Evolutionary conservation across 2,329 filamentous ascomycete species (phyloP), one percentile per base, ranked within the genome.

Genomic region (Exserohilum rostratum): DNA sequence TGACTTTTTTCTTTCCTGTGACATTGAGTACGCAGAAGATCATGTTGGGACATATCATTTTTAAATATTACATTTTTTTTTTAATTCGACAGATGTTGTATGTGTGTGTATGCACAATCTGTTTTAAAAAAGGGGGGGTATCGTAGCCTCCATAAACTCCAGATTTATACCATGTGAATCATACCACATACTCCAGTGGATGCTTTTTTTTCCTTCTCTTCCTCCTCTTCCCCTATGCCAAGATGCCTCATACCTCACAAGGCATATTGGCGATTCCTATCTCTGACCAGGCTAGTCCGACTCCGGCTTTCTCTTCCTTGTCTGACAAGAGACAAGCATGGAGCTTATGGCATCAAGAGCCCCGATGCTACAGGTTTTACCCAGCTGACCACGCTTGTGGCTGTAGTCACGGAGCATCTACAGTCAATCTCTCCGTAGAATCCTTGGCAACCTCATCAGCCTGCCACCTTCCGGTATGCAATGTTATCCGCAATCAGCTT

Each of bases 401-500:
- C n/a, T 9, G 39, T 30, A 9, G 15, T 15, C 15, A 15, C n/a
- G n/a, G 22, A 7, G 4, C 22, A 25, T 25, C 22, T 25, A 25
- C 4, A 25, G 7, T 25, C 22, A 25, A 25, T 7, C 12, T 27
- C 17, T 11, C 25, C 40, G 25, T 31, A 18, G 13, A 40, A 18
- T 11, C 18, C 17, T 17, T 27, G 10, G 3, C 3, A 12, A 3
- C 18, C n/a, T 15, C 45, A 30, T 38, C 33, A 47, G 9, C 34
- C 45, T 20, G n/a, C 6, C 38, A 29, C 46, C 10, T 49, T 42
- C 18, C 48, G 37, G 31, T 66, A 64, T 3, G 57, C 46, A 12
- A 61, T 55, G 29, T 96, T 96, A 4, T 87, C 90, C 34, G 82
- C 77, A 11, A 91, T 74, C 17, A 96, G 71, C 13, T 88, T 84